Percentiles rank a stretch among this genome's conserved stretches.
phyloP scores from a whole-genome alignment of 805 yeast genomes.

The Sugiyamaella valdiviana region DNA sequence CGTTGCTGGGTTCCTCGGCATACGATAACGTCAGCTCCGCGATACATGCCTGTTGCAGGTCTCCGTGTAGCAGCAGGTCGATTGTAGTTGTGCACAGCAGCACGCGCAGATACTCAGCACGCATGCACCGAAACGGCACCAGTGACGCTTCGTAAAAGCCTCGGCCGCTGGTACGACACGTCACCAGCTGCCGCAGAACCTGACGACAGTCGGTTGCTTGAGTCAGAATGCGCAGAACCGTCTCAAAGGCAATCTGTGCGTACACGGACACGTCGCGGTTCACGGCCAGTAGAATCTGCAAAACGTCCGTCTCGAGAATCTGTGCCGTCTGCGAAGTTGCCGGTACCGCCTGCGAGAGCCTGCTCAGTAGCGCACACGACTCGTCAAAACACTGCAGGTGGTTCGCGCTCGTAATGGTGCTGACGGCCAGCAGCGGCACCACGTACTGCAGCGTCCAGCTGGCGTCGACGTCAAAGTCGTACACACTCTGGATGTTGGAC shows the following conservation, averaged over 20 bases:
- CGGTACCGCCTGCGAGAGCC: conserved; percentile 2
- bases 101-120: conserved; percentile 14
- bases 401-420: conserved; percentile 4
- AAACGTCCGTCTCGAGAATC: conserved; percentile 5
- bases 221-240: conserved; percentile 9
- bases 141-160: conserved; percentile 3
- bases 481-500: too few relatives aligned
- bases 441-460: conserved; percentile 11
- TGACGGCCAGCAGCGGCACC: conserved; percentile 5
- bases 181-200: conserved; percentile 1
- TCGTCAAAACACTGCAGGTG: conserved; percentile 11
- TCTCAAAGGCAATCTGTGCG: conserved; percentile 15
- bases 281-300: conserved; percentile 4
- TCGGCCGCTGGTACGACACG: conserved; percentile 3
- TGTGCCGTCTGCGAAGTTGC: neutral
- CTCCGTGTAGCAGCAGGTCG: neutral
- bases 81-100: conserved; percentile 2
- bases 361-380: conserved; percentile 10
- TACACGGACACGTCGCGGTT: conserved; percentile 3
- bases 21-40: conserved; percentile 8
- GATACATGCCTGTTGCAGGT: conserved; percentile 6
- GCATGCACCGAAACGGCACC: conserved; percentile 10
- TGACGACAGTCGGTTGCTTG: neutral
- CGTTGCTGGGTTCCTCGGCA: conserved; percentile 3
- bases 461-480: too few relatives aligned